Base-by-base conservation (phyloP, 1,284 basidiomycete genomes). In the Phlebopus sp. region DNA sequence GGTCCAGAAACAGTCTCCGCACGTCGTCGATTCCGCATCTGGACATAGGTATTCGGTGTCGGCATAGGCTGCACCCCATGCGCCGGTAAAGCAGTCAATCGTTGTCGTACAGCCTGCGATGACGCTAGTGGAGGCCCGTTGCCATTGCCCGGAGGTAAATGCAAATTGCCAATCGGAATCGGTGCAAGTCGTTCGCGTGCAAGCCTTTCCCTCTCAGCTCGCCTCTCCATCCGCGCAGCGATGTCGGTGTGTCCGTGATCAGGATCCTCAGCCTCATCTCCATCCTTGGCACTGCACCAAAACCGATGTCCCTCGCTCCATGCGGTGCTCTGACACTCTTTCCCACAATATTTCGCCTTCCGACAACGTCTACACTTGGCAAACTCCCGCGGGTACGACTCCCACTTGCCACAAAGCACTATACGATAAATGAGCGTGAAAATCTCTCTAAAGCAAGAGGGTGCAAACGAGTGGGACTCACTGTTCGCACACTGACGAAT, bases 321-420 rank as follows among this genome's bases (percentile, higher is more conserved):
- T 2, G 94, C 95, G 31, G 88, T 92, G 60, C 90, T 93, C 73
- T 99, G 96, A 67, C 97, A 99, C 58, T 94, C 90, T 69, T 98
- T 98, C 46, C 91, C 92, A 67, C 97, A 99, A 68, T 99, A 99
- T 69, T 99, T 99, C 9, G 96, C 96, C 70, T 98, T 98, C 57
- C 95, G 74, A 72, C 97, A 99, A 53, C 95, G 75, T 46, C 97
- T 71, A 63, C 96, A 99, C 67, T 99, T 99, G 15, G 96, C 95
- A 71, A 99, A 99, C 69, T 99, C 93, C 29, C 95, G 80, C 4
- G 96, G 92, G 59, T 84, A 92, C 18, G 79, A 75, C 69, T 99
- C 96, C 97, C 96, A 98, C 57, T 83, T 82, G 0, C 96, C 96
- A 60, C 97, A 99, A 40, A 90, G 78, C 92, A 97, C 86, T 89